Evolutionary conservation across 352 stramenopile species (phyloP).

Genomic region (Globisporangium camurandrum): DNA sequence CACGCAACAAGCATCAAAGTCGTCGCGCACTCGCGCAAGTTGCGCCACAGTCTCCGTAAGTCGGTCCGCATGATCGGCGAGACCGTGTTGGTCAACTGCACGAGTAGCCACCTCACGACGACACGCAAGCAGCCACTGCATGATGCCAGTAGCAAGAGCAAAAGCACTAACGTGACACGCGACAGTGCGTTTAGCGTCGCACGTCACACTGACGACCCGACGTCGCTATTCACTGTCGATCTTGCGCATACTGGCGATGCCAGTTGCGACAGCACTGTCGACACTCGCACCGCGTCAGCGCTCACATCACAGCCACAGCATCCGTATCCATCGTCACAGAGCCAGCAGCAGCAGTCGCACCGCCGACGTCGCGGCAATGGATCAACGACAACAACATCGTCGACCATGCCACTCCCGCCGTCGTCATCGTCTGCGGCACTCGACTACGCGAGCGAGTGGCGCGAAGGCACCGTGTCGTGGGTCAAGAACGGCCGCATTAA

Average conservation of each 20-base stretch:
- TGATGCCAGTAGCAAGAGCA: not conserved
- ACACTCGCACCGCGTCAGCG: not conserved
- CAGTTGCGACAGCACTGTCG: not conserved
- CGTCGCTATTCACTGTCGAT: conserved; percentile 27
- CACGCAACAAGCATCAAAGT: conserved; percentile 45
- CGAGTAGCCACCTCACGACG: not conserved
- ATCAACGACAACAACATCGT: not conserved
- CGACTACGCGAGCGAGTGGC: conserved; percentile 29
- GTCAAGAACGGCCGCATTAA: conserved; percentile 49
- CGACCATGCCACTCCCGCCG: not conserved
- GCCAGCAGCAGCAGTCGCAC: not conserved
- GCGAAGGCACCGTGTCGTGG: conserved; percentile 49
- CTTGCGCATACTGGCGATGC: conserved; percentile 2
- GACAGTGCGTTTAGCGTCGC: not conserved
- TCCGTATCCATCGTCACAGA: too few relatives aligned
- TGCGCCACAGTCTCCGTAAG: conserved; percentile 48
- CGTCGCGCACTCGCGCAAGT: conserved; percentile 37
- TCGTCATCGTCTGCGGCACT: not conserved
- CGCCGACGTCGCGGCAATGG: conserved; percentile 1
- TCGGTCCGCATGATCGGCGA: conserved; percentile 52
- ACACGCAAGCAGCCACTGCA: conserved; percentile 1
- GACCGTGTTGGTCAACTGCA: conserved; percentile 30
- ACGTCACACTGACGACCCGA: conserved; percentile 12
- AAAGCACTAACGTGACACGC: not conserved
- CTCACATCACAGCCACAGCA: too few relatives aligned